These are phyloP conservation scores for Luffa acutangula DNA, from an alignment of 306 rosid species.

Conservation along the genomic window DNA sequence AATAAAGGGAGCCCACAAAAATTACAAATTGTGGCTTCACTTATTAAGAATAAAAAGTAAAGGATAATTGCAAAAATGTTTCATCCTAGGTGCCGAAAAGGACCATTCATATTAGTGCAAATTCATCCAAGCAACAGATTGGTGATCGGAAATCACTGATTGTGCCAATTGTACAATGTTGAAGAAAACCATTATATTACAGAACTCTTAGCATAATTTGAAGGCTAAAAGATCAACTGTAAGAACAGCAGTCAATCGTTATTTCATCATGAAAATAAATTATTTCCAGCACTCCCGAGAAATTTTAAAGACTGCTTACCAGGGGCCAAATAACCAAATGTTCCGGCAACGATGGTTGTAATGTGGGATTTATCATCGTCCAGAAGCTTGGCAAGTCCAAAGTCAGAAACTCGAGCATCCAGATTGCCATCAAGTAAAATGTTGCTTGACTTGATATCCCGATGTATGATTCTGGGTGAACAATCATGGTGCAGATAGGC, in stretches of 20 bases:
- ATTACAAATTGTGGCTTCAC: background rate
- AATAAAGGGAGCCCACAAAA: background rate
- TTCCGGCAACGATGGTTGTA: slow-evolving; percentile 96
- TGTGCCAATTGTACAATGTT: background rate
- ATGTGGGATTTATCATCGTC: slow-evolving; percentile 96
- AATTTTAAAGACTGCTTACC: slow-evolving; percentile 31
- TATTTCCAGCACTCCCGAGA: background rate
- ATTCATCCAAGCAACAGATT: background rate
- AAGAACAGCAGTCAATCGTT: background rate
- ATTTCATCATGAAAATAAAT: background rate
- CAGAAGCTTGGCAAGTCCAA: slow-evolving; percentile 95
- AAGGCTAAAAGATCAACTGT: no score
- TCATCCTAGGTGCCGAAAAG: background rate
- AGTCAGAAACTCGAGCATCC: slow-evolving; percentile 95
- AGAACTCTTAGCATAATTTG: background rate
- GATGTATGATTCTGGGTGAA: slow-evolving; percentile 92
- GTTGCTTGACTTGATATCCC: slow-evolving; percentile 95
- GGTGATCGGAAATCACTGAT: background rate
- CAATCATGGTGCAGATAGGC: slow-evolving; percentile 99
- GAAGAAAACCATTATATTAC: background rate
- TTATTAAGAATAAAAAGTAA: background rate
- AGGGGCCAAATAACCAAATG: slow-evolving; percentile 98
- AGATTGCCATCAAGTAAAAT: slow-evolving; percentile 87
- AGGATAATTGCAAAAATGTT: background rate
- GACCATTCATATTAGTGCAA: background rate